Evolutionary conservation across 2,329 filamentous ascomycete genomes (phyloP), one percentile per base, ranked within the genome.

Genomic region (Cercospora citrullina): DNA sequence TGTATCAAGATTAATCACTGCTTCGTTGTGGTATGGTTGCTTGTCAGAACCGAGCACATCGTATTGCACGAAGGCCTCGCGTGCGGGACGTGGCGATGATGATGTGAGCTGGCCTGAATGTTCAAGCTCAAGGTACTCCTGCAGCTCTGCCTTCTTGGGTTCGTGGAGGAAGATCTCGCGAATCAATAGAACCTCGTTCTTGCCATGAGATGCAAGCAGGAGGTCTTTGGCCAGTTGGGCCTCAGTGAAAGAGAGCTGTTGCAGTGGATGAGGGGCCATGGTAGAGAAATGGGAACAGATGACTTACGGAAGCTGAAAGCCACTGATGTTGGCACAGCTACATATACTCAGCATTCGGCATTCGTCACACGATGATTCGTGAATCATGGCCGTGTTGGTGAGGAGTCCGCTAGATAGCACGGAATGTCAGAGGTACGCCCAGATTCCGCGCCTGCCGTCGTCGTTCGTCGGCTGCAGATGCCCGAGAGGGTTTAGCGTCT

Each of bases 1-100:
- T 9, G 69, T 72, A 5, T 69, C 68, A 18, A 77, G 60, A 61
- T 77, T 73, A n/a, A 77, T 79, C 31, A 86, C 75, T 0, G 85
- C 83, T 72, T 89, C 86, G 53, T 85, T 81, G 70, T 85, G 88
- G 53, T 82, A 80, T 6, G 84, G 83, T 4, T 84, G 78, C 61
- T 82, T 84, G 63, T 86, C 82, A 1, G 75, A 70, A 1, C 83
- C 83, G 64, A 87, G 81, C 57, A 87, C 81, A 80, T 88, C 86
- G 78, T 88, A 89, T 70, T 85, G 82, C 36, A 84, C 84, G 55
- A 84, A 80, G 1, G 85, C 86, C 60, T 85, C 73, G 31, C 86
- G 81, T 7, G 82, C 79, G 12, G 75, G 75, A 26, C 69, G 63
- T 30, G 73, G 68, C 5, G 71, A 71, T 10, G 66, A 58, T n/a